Base-by-base conservation (phyloP, 2,329 filamentous ascomycete genomes). In the Fusarium sp. region DNA sequence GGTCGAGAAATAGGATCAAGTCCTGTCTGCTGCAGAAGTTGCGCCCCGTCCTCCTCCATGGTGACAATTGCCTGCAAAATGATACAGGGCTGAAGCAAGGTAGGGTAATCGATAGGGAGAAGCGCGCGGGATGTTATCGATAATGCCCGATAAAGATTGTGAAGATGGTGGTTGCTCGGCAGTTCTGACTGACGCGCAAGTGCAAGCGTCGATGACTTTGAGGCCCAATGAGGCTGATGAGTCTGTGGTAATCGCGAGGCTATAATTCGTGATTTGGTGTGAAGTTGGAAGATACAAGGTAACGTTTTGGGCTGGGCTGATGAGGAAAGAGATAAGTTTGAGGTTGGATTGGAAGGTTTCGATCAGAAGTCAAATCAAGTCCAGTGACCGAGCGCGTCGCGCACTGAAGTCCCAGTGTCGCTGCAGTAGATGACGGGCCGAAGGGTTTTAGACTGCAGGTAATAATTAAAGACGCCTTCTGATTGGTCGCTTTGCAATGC, bases 1-100 rank as follows among this genome's bases (percentile, higher is more conserved):
- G 86, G 86, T 73, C 85, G 83, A 35, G 87, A 87, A 66, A 87
- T 85, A 23, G 85, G 82, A 70, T 89, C 87, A 46, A 85, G 78
- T 15, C 80, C 79, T 40, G 83, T 81, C 42, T 82, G 78, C 44
- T 83, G 79, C 49, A 85, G 78, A 53, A 82, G 74, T 60, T 84
- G 83, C 37, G 81, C 72, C 64, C 81, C 82, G 73, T 88, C 86
- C 76, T 88, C 87, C 85, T 88, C 88, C 75, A 80, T 60, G 21
- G 56, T 62, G 44, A 35, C 15, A n/a, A 30, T 35, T 18, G 35
- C 56, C 44, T 35, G 25, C 23, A 52, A 28, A 56, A 12, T 21
- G 59, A n/a, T 69, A 42, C 33, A 40, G 50, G n/a, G 38, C 35
- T 54, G 25, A 33, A n/a, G 38, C 10, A 46, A 46, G 19, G 32